Evolutionary conservation across 208 protist genomes (phyloP).

Genomic region (Blechomonas ayalai): DNA sequence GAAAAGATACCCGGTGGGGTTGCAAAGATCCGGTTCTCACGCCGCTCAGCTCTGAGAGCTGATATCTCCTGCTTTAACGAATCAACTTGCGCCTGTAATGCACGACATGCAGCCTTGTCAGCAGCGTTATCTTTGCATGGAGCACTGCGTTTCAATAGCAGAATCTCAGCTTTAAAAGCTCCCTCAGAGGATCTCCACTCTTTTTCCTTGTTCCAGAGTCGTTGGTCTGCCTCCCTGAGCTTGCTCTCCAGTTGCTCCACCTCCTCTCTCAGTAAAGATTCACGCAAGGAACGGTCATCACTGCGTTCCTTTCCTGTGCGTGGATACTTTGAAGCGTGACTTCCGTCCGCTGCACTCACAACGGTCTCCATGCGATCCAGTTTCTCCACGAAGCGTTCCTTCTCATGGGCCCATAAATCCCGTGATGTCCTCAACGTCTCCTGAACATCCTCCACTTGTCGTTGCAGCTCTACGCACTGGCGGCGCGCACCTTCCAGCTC

Average conservation of each 20-base stretch:
- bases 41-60: neutral
- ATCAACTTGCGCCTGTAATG: conserved; percentile 54
- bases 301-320: conserved; percentile 12
- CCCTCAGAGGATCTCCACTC: conserved; percentile 39
- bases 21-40: neutral
- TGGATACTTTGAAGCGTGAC: neutral
- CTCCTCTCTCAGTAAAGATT: conserved; percentile 60
- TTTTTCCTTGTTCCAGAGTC: conserved; percentile 53
- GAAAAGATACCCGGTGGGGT: neutral
- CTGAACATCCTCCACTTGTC: conserved; percentile 20
- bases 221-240: conserved; percentile 41
- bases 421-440: conserved; percentile 24
- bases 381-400: conserved; percentile 33
- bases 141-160: conserved; percentile 14
- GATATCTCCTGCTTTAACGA: conserved; percentile 34
- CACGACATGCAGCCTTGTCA: conserved; percentile 46
- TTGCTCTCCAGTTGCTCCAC: conserved; percentile 62
- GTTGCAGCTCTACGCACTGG: conserved; percentile 28
- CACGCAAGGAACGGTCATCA: conserved; percentile 22
- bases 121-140: conserved; percentile 12
- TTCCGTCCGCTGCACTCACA: conserved; percentile 7
- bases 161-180: conserved; percentile 25
- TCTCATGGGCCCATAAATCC: conserved; percentile 53
- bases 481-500: conserved; percentile 29
- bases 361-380: conserved; percentile 34